phyloP scores from a whole-genome alignment of 2,329 filamentous ascomycete genomes.

The Stenocarpella maydis region DNA sequence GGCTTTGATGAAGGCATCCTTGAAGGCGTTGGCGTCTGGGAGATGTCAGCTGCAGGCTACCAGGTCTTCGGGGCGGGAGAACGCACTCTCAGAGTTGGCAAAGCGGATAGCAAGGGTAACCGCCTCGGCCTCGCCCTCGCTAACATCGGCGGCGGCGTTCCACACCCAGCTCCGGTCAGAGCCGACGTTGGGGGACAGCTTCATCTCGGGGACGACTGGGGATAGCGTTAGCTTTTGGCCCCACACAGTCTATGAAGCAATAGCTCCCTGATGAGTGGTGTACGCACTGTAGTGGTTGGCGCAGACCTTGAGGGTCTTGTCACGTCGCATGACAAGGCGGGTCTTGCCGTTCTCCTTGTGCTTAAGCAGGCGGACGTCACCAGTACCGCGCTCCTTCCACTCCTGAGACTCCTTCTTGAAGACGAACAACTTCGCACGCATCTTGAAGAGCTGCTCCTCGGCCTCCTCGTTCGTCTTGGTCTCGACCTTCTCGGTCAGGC shows the following conservation, averaged over 20 bases:
- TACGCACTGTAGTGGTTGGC: conserved; percentile 97
- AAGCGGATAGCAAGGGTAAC: conserved; percentile 97
- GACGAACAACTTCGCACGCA: conserved; percentile 99
- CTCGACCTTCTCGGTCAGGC: conserved; percentile 95
- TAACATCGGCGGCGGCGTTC: conserved; percentile 97
- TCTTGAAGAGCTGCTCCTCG: conserved; percentile 98
- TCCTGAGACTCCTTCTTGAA: conserved; percentile 91
- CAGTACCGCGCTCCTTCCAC: conserved; percentile 99
- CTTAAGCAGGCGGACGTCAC: conserved; percentile 95
- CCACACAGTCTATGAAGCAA: too few relatives aligned
- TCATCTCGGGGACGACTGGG: conserved; percentile 96
- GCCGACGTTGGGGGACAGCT: conserved; percentile 96
- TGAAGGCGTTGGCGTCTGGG: conserved; percentile 93
- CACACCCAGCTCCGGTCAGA: conserved; percentile 99
- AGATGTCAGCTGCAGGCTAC: conserved; percentile 41
- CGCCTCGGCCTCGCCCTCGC: conserved; percentile 96
- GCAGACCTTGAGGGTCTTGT: conserved; percentile 99
- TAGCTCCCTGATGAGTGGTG: background rate
- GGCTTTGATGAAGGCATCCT: conserved; percentile 96
- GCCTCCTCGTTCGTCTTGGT: conserved; percentile 98
- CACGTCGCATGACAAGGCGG: conserved; percentile 95
- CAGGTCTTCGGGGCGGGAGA: background rate
- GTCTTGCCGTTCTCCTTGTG: conserved; percentile 99
- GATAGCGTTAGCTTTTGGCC: conserved; percentile 28
- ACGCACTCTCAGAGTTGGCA: conserved; percentile 94